Evolutionary conservation across 805 yeast genomes (phyloP).

Genomic region (Nakazawaea populi): DNA sequence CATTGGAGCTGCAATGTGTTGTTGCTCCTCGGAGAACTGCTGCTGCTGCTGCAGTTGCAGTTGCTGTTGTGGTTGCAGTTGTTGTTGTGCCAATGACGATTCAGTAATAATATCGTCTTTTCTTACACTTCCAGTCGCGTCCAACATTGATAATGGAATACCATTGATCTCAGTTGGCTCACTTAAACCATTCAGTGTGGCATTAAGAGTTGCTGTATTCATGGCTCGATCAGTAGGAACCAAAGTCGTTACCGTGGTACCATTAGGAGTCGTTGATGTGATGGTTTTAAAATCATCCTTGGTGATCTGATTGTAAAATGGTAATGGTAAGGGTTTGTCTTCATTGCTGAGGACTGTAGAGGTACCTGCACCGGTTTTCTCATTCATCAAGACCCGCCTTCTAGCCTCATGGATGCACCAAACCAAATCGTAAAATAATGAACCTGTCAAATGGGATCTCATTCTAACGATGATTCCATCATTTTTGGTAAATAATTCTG

Average conservation of each 20-base stretch:
- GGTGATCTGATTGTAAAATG: slow-evolving; percentile 86
- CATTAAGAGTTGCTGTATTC: slow-evolving; percentile 50
- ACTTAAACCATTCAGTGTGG: slow-evolving; percentile 50
- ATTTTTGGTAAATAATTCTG: slow-evolving; percentile 68
- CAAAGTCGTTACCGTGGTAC: slow-evolving; percentile 83
- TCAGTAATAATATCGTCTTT: background rate
- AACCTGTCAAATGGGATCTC: slow-evolving; percentile 90
- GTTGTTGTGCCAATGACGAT: background rate
- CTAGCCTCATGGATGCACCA: slow-evolving; percentile 95
- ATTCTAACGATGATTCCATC: slow-evolving; percentile 78
- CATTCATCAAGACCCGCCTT: slow-evolving; percentile 49
- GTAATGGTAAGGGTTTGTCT: slow-evolving; percentile 61
- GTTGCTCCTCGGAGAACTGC: background rate
- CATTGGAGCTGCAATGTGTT: background rate
- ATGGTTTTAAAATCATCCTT: slow-evolving; percentile 83
- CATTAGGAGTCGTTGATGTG: slow-evolving; percentile 84
- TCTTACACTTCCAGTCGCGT: slow-evolving; percentile 64
- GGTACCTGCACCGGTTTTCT: slow-evolving; percentile 1
- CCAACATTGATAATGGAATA: slow-evolving; percentile 48
- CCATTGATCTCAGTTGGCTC: slow-evolving; percentile 37
- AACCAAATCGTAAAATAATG: slow-evolving; percentile 83
- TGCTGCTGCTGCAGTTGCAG: background rate
- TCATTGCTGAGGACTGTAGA: slow-evolving; percentile 24
- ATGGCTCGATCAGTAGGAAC: slow-evolving; percentile 83
- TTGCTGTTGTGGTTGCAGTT: background rate